Base-by-base conservation (phyloP, 2,329 filamentous ascomycete species). In the Aquanectria penicillioides region DNA sequence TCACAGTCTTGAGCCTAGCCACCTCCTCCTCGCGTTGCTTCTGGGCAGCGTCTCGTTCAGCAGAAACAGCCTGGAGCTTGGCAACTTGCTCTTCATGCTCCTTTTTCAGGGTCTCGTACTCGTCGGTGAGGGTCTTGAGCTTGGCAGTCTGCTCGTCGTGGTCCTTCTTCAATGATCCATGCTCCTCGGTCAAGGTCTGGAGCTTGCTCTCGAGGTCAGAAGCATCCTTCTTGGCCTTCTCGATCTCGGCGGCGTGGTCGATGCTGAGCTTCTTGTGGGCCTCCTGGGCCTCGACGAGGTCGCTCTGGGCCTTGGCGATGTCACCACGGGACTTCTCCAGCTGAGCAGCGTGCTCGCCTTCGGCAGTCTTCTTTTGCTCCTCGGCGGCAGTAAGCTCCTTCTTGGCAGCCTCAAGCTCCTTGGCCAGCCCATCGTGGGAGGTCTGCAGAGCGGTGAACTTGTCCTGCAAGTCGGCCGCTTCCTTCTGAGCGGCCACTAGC, bases 361-460 rank as follows among this genome's bases (percentile, higher is more conserved):
- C 50, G 50, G 62, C 49, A 26, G 59, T 23, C 57, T 61, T 58
- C 38, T 63, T 63, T 44, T 65, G 46, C 47, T 66, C 63, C 52
- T 60, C 63, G 5, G 68, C 68, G 22, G 62, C 64, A 17, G 67
- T 64, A 23, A 69, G 62, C 6, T 69, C 67, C 65, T 74, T 69
- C 71, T 75, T 71, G n/a, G 63, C 65, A 50, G 69, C 61, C 51
- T 73, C 72, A 13, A 73, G 61, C 20, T 70, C 70, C 47, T 69
- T 69, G 50, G 65, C 58, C 22, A 70, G 55, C 48, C 22, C 50
- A 49, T 69, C 69, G 36, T 68, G 65, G 22, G 67, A 56, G 17
- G 59, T 44, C 49, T 71, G 58, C 25, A 71, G 64, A 38, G 61
- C 51, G 23, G 29, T 28, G 20, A 70, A 64, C 68, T 74, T 73